A percentile compares a stretch with the other conserved stretches of the same genome.
Conservation (phyloP, 176 grass and related monocot species). For the Dactylis glomerata region DNA sequence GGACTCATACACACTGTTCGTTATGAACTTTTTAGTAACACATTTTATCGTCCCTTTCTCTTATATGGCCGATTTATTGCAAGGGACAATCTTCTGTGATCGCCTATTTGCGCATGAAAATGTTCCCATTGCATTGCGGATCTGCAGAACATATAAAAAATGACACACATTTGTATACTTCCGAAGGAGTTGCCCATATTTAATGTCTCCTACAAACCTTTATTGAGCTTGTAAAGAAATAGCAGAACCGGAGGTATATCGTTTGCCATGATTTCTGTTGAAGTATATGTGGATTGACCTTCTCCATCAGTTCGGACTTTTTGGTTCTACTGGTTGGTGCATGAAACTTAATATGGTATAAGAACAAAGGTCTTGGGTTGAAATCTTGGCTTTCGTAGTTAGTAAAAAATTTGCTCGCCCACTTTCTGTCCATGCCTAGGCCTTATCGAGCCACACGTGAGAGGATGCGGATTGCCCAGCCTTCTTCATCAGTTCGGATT, state of each 20-base stretch:
- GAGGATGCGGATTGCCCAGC: background rate
- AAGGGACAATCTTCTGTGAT: background rate
- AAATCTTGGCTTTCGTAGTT: background rate
- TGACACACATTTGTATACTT: conserved; percentile 15
- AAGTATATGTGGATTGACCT: background rate
- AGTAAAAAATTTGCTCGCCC: background rate
- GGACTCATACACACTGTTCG: conserved; percentile 4
- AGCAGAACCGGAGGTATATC: background rate
- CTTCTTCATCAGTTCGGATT: background rate
- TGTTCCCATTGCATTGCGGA: background rate
- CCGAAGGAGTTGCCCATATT: conserved; percentile 6
- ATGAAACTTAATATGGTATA: background rate
- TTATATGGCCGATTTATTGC: conserved; percentile 2
- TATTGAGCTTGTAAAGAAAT: conserved; percentile 16
- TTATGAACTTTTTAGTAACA: conserved; percentile 11
- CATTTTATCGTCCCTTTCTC: background rate
- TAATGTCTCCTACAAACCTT: background rate
- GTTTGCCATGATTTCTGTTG: background rate
- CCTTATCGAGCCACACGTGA: background rate
- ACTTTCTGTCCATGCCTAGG: background rate
- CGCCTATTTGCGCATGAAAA: conserved; percentile 16
- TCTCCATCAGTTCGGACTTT: background rate
- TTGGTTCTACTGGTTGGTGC: background rate
- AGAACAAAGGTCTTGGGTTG: background rate
- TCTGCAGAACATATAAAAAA: background rate